A percentile compares a stretch with the other conserved stretches of the same genome.
Evolutionary conservation across 805 yeast genomes (phyloP).

Genomic region (Cyberlindnera nakhonratchasimensis): DNA sequence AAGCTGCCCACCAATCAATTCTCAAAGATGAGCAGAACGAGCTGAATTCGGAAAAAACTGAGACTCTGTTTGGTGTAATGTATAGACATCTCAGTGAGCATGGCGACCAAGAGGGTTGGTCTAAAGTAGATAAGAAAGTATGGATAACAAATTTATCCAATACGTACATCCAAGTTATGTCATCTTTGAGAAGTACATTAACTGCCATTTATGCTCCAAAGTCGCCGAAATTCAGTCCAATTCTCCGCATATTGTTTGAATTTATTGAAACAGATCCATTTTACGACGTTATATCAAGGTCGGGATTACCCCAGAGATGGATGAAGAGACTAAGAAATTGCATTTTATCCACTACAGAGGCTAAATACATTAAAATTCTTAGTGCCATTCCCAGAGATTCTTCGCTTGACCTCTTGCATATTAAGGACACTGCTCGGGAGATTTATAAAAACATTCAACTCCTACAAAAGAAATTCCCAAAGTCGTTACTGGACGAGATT

Average conservation of each 20-base stretch:
- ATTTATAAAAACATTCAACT: constrained; percentile 47
- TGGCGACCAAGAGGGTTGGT: constrained; percentile 35
- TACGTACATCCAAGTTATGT: constrained; percentile 45
- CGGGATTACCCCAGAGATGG: constrained; percentile 45
- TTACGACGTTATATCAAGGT: constrained; percentile 33
- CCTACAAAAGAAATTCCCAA: constrained; percentile 57
- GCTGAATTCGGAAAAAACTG: constrained; percentile 30
- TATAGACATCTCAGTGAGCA: constrained; percentile 23
- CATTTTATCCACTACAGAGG: constrained; percentile 39
- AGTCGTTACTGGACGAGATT: constrained; percentile 57
- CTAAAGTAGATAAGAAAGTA: constrained; percentile 43
- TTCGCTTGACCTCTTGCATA: constrained; percentile 50
- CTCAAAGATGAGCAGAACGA: constrained; percentile 28
- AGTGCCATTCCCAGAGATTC: constrained; percentile 57
- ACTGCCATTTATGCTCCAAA: constrained; percentile 38
- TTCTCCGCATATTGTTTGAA: constrained; percentile 45
- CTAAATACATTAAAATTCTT: constrained; percentile 40
- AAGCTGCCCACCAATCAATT: constrained; percentile 43
- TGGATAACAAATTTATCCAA: constrained; percentile 46
- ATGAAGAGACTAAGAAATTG: constrained; percentile 33
- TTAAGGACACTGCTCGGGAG: constrained; percentile 52
- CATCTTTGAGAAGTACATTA: constrained; percentile 41
- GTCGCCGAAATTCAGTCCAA: constrained; percentile 59
- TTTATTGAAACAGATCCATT: constrained; percentile 46
- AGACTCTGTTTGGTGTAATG: constrained; percentile 34